Conservation (phyloP, 805 yeast species). For the Candida sithepensis region DNA sequence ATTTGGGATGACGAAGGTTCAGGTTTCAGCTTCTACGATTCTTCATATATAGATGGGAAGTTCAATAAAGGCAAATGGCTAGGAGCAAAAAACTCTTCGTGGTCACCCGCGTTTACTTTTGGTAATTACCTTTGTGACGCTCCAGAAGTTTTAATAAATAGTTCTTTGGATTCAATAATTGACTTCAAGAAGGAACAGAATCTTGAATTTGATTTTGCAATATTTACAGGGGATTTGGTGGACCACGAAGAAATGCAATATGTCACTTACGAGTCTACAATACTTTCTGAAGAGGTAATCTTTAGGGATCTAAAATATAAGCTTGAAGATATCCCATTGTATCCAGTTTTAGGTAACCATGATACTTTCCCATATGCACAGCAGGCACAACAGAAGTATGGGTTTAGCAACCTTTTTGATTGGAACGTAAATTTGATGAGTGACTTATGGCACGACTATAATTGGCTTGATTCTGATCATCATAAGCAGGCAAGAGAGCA, state of each 20-base stretch:
- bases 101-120: constrained; percentile 54
- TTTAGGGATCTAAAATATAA: constrained; percentile 48
- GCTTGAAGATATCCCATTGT: constrained; percentile 52
- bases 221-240: constrained; percentile 73
- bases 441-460: constrained; percentile 43
- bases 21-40: constrained; percentile 23
- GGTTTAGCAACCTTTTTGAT: constrained; percentile 37
- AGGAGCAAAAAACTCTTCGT: constrained; percentile 27
- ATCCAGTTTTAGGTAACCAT: constrained; percentile 65
- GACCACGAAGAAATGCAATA: constrained; percentile 58
- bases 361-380: constrained; percentile 74
- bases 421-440: constrained; percentile 49
- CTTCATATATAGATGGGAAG: constrained; percentile 28
- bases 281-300: constrained; percentile 49
- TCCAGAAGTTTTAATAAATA: constrained; percentile 59
- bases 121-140: constrained; percentile 66
- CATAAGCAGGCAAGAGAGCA: constrained; percentile 40
- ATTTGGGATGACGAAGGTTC: constrained; percentile 6
- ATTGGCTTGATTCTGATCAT: constrained; percentile 38
- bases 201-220: constrained; percentile 50
- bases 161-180: constrained; percentile 45
- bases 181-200: constrained; percentile 30
- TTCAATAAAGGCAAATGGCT: constrained; percentile 28
- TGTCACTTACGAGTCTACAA: constrained; percentile 44
- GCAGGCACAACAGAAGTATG: constrained; percentile 50